Conservation (phyloP, 257 asterid species). For the Solanum acaule region DNA sequence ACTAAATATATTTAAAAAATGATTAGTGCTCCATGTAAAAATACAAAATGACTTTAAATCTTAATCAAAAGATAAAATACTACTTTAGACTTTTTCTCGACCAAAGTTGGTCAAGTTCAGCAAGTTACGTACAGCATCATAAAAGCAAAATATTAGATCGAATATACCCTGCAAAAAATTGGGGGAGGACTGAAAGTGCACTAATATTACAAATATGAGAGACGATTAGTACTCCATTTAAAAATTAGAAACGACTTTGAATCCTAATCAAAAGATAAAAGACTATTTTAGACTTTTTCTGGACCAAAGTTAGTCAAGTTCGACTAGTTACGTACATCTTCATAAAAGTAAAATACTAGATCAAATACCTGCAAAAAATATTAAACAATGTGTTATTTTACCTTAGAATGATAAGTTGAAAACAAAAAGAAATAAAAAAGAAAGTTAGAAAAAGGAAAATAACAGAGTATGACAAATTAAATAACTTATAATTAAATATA, state of each 20-base stretch:
- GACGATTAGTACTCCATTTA: too few relatives aligned
- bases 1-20: too few relatives aligned
- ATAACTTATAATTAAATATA: background rate
- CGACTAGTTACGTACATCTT: background rate
- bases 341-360: background rate
- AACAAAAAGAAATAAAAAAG: background rate
- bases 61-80: too few relatives aligned
- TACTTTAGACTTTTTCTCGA: too few relatives aligned
- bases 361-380: background rate
- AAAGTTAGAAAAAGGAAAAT: background rate
- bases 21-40: too few relatives aligned
- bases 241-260: background rate
- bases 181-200: too few relatives aligned
- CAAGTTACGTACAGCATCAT: too few relatives aligned
- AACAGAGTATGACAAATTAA: background rate
- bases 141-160: too few relatives aligned
- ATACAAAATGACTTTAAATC: too few relatives aligned
- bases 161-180: too few relatives aligned
- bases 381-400: background rate
- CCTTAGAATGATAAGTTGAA: background rate
- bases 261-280: background rate
- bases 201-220: accelerated
- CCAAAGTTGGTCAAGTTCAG: too few relatives aligned
- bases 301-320: background rate
- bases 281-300: background rate